Evolutionary conservation across 2,329 filamentous ascomycete genomes (phyloP).

Genomic region (Alternaria postmessia): DNA sequence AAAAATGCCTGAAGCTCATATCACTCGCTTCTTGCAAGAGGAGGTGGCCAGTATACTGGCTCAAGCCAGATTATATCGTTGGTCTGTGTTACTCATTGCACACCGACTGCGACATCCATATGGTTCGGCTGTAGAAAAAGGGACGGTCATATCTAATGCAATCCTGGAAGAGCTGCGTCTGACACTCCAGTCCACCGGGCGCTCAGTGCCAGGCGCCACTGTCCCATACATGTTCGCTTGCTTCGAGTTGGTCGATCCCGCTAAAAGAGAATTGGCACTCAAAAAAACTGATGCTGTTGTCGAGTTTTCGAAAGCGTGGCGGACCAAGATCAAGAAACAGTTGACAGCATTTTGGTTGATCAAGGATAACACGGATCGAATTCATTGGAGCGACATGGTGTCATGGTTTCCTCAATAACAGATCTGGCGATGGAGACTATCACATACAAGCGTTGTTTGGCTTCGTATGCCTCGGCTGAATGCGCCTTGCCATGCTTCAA

Average conservation of each 20-base stretch:
- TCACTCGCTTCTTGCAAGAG: slow-evolving; percentile 7
- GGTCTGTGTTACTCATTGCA: slow-evolving; percentile 8
- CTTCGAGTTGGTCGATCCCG: slow-evolving; percentile 5
- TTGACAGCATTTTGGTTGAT: slow-evolving; percentile 13
- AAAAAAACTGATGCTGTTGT: slow-evolving; percentile 1
- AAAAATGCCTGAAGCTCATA: slow-evolving; percentile 1
- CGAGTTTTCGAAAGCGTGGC: slow-evolving; percentile 2
- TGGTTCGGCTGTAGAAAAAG: slow-evolving; percentile 6
- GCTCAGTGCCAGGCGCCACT: not conserved
- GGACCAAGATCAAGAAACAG: slow-evolving; percentile 3
- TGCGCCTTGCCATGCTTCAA: not conserved
- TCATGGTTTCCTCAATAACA: slow-evolving; percentile 2
- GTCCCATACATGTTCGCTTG: slow-evolving; percentile 8
- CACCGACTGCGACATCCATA: slow-evolving; percentile 16
- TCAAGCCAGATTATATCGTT: slow-evolving; percentile 11
- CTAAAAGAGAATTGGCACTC: slow-evolving; percentile 5
- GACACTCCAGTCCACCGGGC: not conserved
- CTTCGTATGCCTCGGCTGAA: not conserved
- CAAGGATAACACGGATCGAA: slow-evolving; percentile 5
- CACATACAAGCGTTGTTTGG: too few species aligned
- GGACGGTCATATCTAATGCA: slow-evolving; percentile 3
- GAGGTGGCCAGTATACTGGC: slow-evolving; percentile 9
- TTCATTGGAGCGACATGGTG: slow-evolving; percentile 13
- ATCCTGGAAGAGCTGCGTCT: slow-evolving; percentile 6
- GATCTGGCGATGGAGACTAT: not conserved